Conservation (phyloP, 2,329 filamentous ascomycete species). For the Nothopassalora personata region DNA sequence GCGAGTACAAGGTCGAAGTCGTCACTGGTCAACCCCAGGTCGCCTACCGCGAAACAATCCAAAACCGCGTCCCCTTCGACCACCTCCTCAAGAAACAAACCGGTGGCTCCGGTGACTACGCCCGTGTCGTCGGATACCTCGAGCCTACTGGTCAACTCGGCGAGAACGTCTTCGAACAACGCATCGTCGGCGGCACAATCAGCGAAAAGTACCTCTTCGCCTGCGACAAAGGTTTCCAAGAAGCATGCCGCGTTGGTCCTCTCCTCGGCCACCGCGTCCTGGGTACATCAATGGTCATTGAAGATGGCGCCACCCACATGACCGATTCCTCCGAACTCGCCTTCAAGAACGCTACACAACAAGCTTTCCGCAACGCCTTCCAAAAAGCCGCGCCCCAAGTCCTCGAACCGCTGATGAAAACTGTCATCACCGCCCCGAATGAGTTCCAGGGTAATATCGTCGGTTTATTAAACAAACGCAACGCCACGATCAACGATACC, state of each 20-base stretch:
- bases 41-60: slow-evolving; percentile 92
- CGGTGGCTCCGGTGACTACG: slow-evolving; percentile 91
- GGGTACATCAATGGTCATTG: slow-evolving; percentile 83
- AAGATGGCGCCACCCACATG: slow-evolving; percentile 93
- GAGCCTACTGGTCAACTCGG: slow-evolving; percentile 72
- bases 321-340: slow-evolving; percentile 96
- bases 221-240: slow-evolving; percentile 89
- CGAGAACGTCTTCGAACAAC: slow-evolving; percentile 77
- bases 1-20: slow-evolving; percentile 95
- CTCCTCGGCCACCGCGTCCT: slow-evolving; percentile 90
- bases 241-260: slow-evolving; percentile 77
- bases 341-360: slow-evolving; percentile 89
- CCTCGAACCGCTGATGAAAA: slow-evolving; percentile 97
- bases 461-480: slow-evolving; percentile 92
- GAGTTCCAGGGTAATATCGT: slow-evolving; percentile 98
- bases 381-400: slow-evolving; percentile 72
- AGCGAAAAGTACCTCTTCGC: slow-evolving; percentile 93
- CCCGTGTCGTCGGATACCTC: slow-evolving; percentile 84
- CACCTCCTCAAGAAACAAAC: slow-evolving; percentile 92
- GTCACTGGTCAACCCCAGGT: slow-evolving; percentile 95
- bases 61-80: slow-evolving; percentile 74
- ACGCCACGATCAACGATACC: slow-evolving; percentile 89
- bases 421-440: slow-evolving; percentile 86
- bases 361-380: slow-evolving; percentile 95
- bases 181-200: slow-evolving; percentile 83